Conservation (phyloP, 139 green algal genomes). For the Axilococcus clingmanii region DNA sequence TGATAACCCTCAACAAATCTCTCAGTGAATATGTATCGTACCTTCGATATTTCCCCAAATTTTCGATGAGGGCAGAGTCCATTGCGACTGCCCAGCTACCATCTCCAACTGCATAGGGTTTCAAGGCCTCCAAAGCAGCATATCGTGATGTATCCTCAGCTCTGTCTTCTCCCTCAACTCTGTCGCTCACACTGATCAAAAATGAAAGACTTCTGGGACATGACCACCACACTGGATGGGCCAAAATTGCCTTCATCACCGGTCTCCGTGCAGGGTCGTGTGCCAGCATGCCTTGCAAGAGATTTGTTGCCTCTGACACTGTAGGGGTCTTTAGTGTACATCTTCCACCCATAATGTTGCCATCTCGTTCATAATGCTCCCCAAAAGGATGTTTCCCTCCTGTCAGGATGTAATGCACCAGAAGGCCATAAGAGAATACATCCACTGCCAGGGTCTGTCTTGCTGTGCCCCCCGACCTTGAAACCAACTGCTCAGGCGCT, state of each 20-base stretch:
- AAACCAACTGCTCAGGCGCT: constrained; percentile 84
- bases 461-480: constrained; percentile 15
- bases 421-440: constrained; percentile 86
- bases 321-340: constrained; percentile 14
- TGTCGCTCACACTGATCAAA: constrained; percentile 71
- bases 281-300: constrained; percentile 65
- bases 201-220: constrained; percentile 71
- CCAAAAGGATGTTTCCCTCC: constrained; percentile 87
- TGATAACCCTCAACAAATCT: constrained; percentile 94
- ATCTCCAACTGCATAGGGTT: constrained; percentile 9
- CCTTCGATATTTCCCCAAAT: constrained; percentile 64
- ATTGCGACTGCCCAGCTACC: constrained; percentile 63
- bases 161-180: constrained; percentile 85
- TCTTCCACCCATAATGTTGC: constrained; percentile 53
- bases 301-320: constrained; percentile 59
- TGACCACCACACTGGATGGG: constrained; percentile 89
- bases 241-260: constrained; percentile 48
- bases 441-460: constrained; percentile 62
- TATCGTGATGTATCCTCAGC: constrained; percentile 26
- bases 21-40: constrained; percentile 70
- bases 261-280: constrained; percentile 48
- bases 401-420: constrained; percentile 84
- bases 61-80: constrained; percentile 66
- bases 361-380: constrained; percentile 70
- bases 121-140: constrained; percentile 16